phyloP scores from a whole-genome alignment of 2,329 filamentous ascomycete genomes.

The Chrysoporthe cubensis region DNA sequence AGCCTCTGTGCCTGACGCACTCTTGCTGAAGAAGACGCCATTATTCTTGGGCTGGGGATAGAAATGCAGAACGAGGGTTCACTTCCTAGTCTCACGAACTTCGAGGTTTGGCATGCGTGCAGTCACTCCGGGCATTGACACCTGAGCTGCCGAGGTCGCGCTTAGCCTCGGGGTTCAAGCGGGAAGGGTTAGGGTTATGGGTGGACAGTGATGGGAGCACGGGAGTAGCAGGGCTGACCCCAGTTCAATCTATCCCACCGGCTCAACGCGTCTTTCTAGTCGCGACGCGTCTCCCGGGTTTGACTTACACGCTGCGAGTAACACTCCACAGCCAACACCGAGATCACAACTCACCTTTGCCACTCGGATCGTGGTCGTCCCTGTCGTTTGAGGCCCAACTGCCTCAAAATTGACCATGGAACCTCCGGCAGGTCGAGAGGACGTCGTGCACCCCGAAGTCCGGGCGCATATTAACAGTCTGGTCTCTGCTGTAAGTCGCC shows the following conservation, averaged over 20 bases:
- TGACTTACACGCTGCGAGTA: slow-evolving; percentile 23
- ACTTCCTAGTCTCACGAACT: neutral
- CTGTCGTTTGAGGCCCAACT: neutral
- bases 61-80: neutral
- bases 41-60: slow-evolving; percentile 32
- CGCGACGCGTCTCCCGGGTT: slow-evolving; percentile 26
- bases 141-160: slow-evolving; percentile 13
- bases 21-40: slow-evolving; percentile 47
- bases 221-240: too few species aligned
- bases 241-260: too few species aligned
- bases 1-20: slow-evolving; percentile 42
- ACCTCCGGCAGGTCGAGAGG: slow-evolving; percentile 23
- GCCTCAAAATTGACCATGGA: slow-evolving; percentile 26
- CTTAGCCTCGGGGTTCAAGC: slow-evolving; percentile 20
- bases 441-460: slow-evolving; percentile 81
- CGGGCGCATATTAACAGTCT: slow-evolving; percentile 92
- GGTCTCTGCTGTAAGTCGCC: slow-evolving; percentile 78
- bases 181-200: slow-evolving; percentile 9
- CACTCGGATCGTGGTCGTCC: slow-evolving; percentile 4
- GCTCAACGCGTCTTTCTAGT: slow-evolving; percentile 19
- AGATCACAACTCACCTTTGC: slow-evolving; percentile 6
- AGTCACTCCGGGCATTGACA: slow-evolving; percentile 13
- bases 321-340: slow-evolving; percentile 6
- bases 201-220: too few species aligned
- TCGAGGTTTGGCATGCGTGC: slow-evolving; percentile 20